These are phyloP conservation scores for Tolypocladium ophioglossoides DNA, from an alignment of 2,329 filamentous ascomycete species.

Conservation along the genomic window DNA sequence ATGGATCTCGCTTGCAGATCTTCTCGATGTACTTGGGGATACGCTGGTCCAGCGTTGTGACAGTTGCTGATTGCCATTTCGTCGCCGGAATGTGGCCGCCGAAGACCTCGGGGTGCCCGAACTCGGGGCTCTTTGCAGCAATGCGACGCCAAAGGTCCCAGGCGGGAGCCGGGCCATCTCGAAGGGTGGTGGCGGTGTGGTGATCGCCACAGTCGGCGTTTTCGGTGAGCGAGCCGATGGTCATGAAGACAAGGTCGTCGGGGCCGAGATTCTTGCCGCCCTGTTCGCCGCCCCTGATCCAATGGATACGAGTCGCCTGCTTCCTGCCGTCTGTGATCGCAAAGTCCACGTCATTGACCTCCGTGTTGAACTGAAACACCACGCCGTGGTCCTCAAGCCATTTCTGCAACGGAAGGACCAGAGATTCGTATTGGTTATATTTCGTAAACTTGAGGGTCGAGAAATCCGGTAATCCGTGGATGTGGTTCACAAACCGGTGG, in stretches of 20 bases:
- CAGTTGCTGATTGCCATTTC: neutral
- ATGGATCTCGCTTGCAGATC: constrained; percentile 10
- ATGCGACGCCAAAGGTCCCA: neutral
- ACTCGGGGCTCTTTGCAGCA: neutral
- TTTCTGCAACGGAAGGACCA: neutral
- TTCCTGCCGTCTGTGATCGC: neutral
- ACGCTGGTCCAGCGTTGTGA: constrained; percentile 18
- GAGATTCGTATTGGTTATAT: neutral
- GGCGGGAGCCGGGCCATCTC: neutral
- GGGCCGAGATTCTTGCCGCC: neutral
- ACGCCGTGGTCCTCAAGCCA: neutral
- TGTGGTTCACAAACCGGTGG: neutral
- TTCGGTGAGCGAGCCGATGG: neutral
- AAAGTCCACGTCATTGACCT: neutral
- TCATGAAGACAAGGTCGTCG: neutral
- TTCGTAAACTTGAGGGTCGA: neutral
- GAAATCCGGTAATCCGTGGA: neutral
- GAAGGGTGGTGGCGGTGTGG: neutral
- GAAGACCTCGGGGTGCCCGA: neutral
- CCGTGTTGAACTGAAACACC: neutral
- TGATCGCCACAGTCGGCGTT: neutral
- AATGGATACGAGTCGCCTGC: neutral
- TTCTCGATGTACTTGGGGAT: constrained; percentile 9
- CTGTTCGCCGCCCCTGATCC: neutral
- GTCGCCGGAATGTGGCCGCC: neutral